A percentile compares a stretch with the other conserved stretches of the same genome.
Conservation (phyloP, 768 basidiomycete genomes). For the Tulasnella sp. region DNA sequence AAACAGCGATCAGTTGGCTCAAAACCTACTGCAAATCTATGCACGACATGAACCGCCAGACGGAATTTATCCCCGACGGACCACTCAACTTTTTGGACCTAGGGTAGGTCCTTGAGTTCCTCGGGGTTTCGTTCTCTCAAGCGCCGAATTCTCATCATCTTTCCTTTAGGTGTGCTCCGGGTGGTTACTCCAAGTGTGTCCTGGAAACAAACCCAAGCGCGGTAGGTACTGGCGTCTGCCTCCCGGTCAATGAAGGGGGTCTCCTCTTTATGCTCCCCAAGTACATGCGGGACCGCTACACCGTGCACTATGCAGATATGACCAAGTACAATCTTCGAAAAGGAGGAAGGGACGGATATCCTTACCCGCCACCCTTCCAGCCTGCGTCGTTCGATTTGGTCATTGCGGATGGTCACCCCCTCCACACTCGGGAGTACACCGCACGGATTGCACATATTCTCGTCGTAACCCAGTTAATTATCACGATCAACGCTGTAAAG, state of each 20-base stretch:
- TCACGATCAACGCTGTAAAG: background rate
- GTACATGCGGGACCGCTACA: background rate
- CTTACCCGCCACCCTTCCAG: background rate
- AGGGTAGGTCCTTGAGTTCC: background rate
- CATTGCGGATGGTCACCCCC: background rate
- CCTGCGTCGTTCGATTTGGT: background rate
- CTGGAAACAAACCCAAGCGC: background rate
- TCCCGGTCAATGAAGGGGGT: background rate
- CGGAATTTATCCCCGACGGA: background rate
- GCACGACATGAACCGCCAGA: too few relatives aligned
- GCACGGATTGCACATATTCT: background rate
- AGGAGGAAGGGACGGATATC: background rate
- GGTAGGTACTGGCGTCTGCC: background rate
- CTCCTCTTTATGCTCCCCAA: background rate
- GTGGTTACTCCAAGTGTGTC: background rate
- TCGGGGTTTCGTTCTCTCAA: too few relatives aligned
- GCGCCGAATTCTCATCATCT: too few relatives aligned
- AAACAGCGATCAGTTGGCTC: too few relatives aligned
- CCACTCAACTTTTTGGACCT: conserved; percentile 2
- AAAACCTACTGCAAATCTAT: too few relatives aligned
- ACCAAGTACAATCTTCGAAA: background rate
- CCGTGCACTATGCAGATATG: conserved; percentile 1
- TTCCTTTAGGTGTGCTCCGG: background rate
- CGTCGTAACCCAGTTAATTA: background rate
- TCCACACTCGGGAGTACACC: background rate